These are phyloP conservation scores for Jackrogersella multiformis DNA, from an alignment of 495 filamentous ascomycete species.

Conservation along the genomic window DNA sequence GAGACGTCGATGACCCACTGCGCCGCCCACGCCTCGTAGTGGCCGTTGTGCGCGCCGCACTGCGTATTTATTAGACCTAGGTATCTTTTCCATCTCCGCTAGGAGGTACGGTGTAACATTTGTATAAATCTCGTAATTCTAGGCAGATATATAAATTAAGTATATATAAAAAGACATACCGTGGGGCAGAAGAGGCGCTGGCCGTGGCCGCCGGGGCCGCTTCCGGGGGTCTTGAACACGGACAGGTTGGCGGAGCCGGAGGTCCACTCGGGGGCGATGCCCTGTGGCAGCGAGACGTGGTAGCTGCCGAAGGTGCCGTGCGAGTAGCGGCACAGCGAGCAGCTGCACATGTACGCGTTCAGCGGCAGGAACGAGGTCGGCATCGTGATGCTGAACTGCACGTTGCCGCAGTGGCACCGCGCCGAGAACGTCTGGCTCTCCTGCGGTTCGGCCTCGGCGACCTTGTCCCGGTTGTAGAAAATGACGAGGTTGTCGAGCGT, in stretches of 20 bases:
- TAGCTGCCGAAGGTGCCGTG: constrained; percentile 66
- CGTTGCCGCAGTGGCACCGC: constrained; percentile 53
- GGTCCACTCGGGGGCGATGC: constrained; percentile 44
- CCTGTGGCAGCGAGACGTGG: constrained; percentile 55
- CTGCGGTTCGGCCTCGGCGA: neutral
- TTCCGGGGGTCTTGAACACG: constrained; percentile 52
- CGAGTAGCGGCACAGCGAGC: constrained; percentile 66
- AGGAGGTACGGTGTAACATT: too few relatives aligned
- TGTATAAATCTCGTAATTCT: too few relatives aligned
- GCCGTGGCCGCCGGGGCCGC: constrained; percentile 53
- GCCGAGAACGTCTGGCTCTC: constrained; percentile 47
- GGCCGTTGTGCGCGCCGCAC: constrained; percentile 71
- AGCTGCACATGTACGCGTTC: constrained; percentile 68
- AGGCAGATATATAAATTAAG: too few relatives aligned
- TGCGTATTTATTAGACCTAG: too few relatives aligned
- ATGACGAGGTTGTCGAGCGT: neutral
- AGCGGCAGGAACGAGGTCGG: constrained; percentile 50
- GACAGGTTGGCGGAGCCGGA: constrained; percentile 53
- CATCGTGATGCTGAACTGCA: constrained; percentile 48
- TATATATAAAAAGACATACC: too few relatives aligned
- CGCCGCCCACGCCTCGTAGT: constrained; percentile 38
- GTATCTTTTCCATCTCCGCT: too few relatives aligned
- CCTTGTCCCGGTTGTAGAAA: constrained; percentile 26
- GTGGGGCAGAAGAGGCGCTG: constrained; percentile 73
- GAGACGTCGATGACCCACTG: constrained; percentile 47